Percentiles rank a stretch among this genome's conserved stretches.
phyloP scores from a whole-genome alignment of 2,329 filamentous ascomycete genomes.

The Alternaria tenuissima region DNA sequence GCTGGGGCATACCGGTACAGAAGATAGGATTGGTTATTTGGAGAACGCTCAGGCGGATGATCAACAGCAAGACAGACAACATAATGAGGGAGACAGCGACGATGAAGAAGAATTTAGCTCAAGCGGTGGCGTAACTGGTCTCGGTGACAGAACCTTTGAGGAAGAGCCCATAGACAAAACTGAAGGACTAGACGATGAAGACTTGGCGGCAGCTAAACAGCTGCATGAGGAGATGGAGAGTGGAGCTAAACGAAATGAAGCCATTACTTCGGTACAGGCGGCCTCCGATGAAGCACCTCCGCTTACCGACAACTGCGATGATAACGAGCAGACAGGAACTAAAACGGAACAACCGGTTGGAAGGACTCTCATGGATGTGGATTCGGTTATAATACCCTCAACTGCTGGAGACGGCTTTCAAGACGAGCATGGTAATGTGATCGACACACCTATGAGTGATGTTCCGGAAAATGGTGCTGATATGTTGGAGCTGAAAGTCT shows the following conservation, averaged over 20 bases:
- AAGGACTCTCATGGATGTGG: neutral
- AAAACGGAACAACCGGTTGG: neutral
- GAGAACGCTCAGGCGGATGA: neutral
- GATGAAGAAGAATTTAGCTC: neutral
- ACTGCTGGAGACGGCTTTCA: neutral
- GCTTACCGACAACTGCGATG: neutral
- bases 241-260: neutral
- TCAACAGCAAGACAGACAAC: neutral
- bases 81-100: accelerated
- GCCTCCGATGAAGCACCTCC: neutral
- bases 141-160: neutral
- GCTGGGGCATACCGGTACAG: accelerated
- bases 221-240: neutral
- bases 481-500: neutral
- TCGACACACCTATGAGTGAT: neutral
- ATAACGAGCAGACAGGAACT: neutral
- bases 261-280: neutral
- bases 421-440: too few relatives aligned
- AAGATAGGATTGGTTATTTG: neutral
- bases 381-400: neutral
- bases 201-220: neutral
- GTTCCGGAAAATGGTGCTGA: neutral
- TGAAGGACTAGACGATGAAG: neutral
- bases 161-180: neutral
- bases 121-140: neutral